phyloP scores from a whole-genome alignment of 2,329 filamentous ascomycete species.

The Venturia asperata region DNA sequence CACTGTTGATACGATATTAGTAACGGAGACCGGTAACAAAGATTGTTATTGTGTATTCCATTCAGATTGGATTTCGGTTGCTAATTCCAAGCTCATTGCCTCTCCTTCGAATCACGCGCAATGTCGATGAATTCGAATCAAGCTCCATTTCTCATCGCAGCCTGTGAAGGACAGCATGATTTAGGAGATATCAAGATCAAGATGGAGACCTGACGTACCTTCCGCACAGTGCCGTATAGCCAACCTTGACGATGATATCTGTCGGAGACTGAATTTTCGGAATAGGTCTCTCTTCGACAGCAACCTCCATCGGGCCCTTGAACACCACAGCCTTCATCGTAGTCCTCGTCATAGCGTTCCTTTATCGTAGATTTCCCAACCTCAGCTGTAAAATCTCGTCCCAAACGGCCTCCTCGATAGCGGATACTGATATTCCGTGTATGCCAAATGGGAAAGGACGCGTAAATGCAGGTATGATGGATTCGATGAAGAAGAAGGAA shows the following conservation, averaged over 20 bases:
- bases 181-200: too few relatives aligned
- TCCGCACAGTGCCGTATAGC: conserved; percentile 78
- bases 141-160: too few relatives aligned
- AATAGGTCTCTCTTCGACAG: conserved; percentile 70
- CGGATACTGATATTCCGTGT: not conserved
- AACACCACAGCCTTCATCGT: conserved; percentile 89
- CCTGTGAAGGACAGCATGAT: too few relatives aligned
- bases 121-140: too few relatives aligned
- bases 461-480: not conserved
- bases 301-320: conserved; percentile 67
- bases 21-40: too few relatives aligned
- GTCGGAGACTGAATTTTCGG: conserved; percentile 63
- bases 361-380: not conserved
- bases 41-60: not conserved
- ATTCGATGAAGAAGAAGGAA: not conserved
- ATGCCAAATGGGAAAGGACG: not conserved
- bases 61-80: not conserved
- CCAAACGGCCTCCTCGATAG: not conserved
- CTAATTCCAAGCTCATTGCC: not conserved
- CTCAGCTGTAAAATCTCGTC: not conserved
- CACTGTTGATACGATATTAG: conserved; percentile 44
- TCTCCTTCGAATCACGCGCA: not conserved
- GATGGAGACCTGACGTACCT: conserved; percentile 49
- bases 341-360: conserved; percentile 22
- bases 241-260: conserved; percentile 78